Evolutionary conservation across 1,139 yeast genomes (phyloP).

Genomic region (Hyphopichia buzzinii): DNA sequence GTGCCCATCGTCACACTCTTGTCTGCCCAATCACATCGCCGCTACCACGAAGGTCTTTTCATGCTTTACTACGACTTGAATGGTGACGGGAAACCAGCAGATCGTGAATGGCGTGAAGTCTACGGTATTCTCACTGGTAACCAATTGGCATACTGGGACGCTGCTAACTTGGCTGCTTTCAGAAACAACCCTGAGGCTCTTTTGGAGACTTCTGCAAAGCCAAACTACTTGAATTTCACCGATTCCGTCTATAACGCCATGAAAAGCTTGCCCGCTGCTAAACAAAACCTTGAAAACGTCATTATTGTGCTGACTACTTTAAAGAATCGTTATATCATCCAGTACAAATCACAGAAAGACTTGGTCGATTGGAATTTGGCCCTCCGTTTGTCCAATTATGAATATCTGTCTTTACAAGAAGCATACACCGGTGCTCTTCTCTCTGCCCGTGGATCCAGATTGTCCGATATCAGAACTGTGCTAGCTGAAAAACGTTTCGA

Average conservation of each 20-base stretch:
- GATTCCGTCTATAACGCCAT: conserved; percentile 86
- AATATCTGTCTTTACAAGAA: conserved; percentile 79
- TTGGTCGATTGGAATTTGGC: conserved; percentile 75
- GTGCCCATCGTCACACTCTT: conserved; percentile 73
- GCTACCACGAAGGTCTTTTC: conserved; percentile 72
- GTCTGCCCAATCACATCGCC: conserved; percentile 69
- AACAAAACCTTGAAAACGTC: conserved; percentile 69
- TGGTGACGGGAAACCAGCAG: conserved; percentile 82
- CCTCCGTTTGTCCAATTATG: conserved; percentile 74
- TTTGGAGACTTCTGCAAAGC: conserved; percentile 60
- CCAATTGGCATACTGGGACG: conserved; percentile 91
- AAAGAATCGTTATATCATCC: conserved; percentile 81
- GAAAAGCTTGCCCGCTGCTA: conserved; percentile 57
- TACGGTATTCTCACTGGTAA: conserved; percentile 90
- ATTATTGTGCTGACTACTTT: conserved; percentile 86
- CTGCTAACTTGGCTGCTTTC: conserved; percentile 63
- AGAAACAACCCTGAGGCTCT: conserved; percentile 49
- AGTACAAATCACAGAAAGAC: conserved; percentile 60
- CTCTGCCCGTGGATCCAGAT: conserved; percentile 80
- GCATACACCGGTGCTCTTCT: conserved; percentile 94
- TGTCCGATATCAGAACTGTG: conserved; percentile 83
- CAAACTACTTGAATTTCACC: conserved; percentile 86
- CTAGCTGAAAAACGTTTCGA: conserved; percentile 81
- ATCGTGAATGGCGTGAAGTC: conserved; percentile 87
- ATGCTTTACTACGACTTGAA: conserved; percentile 70